These are phyloP conservation scores for Trametes cubensis DNA, from an alignment of 768 basidiomycete genomes.

Conservation along the genomic window DNA sequence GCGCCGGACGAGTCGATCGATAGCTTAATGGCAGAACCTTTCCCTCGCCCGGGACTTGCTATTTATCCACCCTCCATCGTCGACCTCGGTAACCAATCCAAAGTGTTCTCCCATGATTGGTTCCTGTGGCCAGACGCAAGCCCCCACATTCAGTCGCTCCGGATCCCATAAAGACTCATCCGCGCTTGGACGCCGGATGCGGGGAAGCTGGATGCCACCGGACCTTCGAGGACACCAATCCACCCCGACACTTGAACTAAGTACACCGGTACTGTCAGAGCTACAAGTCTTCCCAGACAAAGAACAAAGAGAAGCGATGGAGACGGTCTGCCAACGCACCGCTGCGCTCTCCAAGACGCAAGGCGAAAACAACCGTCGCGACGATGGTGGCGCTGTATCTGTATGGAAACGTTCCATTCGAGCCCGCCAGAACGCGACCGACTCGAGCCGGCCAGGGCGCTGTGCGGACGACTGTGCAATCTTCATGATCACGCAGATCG, in stretches of 20 bases:
- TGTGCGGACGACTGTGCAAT: background rate
- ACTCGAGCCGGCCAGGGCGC: background rate
- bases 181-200: conserved; percentile 4
- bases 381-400: background rate
- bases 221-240: background rate
- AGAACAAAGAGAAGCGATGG: background rate
- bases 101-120: background rate
- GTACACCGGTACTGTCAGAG: no score
- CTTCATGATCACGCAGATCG: conserved; percentile 1
- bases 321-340: background rate
- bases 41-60: background rate
- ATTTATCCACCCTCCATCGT: background rate
- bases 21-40: conserved; percentile 1
- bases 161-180: conserved; percentile 1
- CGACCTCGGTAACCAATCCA: background rate
- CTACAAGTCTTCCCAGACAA: background rate
- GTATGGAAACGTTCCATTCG: no score
- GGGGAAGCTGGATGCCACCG: background rate
- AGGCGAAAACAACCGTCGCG: background rate
- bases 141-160: background rate
- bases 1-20: background rate
- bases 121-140: background rate
- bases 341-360: background rate
- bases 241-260: no score
- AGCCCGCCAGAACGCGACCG: background rate